A percentile compares a stretch with the other conserved stretches of the same genome.
phyloP scores from a whole-genome alignment of 2,329 filamentous ascomycete species.

The Colletotrichum siamense region DNA sequence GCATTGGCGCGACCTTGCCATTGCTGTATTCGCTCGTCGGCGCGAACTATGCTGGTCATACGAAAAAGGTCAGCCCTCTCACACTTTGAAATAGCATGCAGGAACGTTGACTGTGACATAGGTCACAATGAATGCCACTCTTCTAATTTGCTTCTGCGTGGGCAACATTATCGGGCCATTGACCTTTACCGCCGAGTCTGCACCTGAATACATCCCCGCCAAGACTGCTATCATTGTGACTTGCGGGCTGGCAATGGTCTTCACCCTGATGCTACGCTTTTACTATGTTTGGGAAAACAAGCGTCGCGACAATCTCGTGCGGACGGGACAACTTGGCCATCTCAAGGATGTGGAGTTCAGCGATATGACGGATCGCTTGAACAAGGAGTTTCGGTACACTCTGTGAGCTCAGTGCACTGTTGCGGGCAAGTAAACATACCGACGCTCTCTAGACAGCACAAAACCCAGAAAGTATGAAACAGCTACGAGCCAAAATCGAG shows the following conservation, averaged over 20 bases:
- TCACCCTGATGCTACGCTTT: neutral
- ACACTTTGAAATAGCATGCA: neutral
- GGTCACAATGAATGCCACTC: conserved; percentile 59
- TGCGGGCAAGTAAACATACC: neutral
- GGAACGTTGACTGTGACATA: neutral
- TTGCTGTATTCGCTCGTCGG: conserved; percentile 73
- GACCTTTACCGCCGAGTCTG: conserved; percentile 63
- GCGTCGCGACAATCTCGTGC: conserved; percentile 45
- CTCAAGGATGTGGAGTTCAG: conserved; percentile 58
- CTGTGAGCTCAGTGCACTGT: neutral
- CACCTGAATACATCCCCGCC: conserved; percentile 63
- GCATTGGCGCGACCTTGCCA: conserved; percentile 70
- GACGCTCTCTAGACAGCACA: neutral
- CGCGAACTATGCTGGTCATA: conserved; percentile 71
- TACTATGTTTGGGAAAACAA: conserved; percentile 15
- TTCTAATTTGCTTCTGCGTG: conserved; percentile 12
- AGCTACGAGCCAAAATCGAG: neutral
- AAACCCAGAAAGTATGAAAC: neutral
- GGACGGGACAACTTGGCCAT: conserved; percentile 48
- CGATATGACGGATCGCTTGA: conserved; percentile 69
- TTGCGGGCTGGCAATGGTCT: conserved; percentile 39
- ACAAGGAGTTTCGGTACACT: conserved; percentile 62
- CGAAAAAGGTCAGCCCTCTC: conserved; percentile 54
- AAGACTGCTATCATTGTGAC: conserved; percentile 60
- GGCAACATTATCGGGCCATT: conserved; percentile 74